A percentile compares a stretch with the other conserved stretches of the same genome.
Evolutionary conservation across 345 rosid genomes (phyloP).

Genomic region (Balakata baccata): DNA sequence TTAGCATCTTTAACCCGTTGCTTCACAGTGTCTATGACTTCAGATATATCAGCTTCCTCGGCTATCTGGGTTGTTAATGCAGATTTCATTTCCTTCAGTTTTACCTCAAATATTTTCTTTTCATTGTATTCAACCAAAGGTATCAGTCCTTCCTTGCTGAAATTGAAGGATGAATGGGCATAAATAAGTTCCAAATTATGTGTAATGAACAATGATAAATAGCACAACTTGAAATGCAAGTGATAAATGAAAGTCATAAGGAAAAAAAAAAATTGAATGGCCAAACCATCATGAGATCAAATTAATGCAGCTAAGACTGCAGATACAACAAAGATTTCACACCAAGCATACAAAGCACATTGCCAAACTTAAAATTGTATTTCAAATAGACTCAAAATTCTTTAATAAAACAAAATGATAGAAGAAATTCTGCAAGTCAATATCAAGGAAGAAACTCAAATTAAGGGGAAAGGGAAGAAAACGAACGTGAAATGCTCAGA

Average conservation of each 20-base stretch:
- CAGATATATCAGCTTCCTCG: conserved; percentile 69
- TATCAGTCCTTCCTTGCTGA: conserved; percentile 81
- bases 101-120: conserved; percentile 88
- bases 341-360: too few relatives aligned
- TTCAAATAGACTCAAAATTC: neutral
- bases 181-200: neutral
- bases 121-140: conserved; percentile 89
- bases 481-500: conserved; percentile 97
- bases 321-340: neutral
- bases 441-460: neutral
- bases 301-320: neutral
- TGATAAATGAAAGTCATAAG: neutral
- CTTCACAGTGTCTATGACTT: conserved; percentile 79
- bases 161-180: conserved; percentile 19
- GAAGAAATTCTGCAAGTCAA: neutral
- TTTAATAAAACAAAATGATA: neutral
- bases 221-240: neutral
- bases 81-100: conserved; percentile 80
- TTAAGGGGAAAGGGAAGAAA: neutral
- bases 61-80: conserved; percentile 75
- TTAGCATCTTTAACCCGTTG: conserved; percentile 79
- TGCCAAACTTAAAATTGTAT: too few relatives aligned
- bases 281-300: neutral
- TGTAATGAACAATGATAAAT: neutral
- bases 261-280: neutral